Base-by-base conservation (phyloP, 164 flowering plant genomes). In the Vitis labrusca region DNA sequence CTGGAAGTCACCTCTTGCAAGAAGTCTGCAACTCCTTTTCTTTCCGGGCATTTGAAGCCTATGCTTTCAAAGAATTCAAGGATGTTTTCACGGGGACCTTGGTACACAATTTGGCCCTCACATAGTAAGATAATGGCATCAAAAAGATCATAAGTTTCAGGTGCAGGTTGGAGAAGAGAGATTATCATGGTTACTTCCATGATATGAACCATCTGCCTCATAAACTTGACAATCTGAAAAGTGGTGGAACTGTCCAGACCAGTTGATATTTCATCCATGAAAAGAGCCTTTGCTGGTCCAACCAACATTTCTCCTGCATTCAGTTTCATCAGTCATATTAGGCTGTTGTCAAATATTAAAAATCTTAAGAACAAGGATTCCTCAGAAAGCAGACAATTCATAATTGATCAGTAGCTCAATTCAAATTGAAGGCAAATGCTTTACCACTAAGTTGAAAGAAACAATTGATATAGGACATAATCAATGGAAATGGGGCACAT, bases 231-330 rank as follows among this genome's bases (percentile, higher is more conserved):
- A 54, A 89, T 86, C 71, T 89, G 85, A 69, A 79, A 89, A 11
- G 91, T 88, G 12, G 92, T 89, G 11, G 94, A 88, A 73, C 94
- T 89, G 73, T 89, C 94, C 50, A 89, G 66, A 10, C 94, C 92
- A 10, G 85, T 86, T 32, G 92, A 88, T 75, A 89, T 89, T 71
- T 85, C 92, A 61, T 88, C 92, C 91, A 88, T 88, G 78, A 84
- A 80, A 15, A 88, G 50, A 14, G 75, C 87, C 66, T 77, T 86
- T 50, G 91, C 89, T 44, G 91, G 89, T 66, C 92, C 91, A 59
- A 83, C 92, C 78, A 86, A 70, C 94, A 89, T 89, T 69, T 87
- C 91, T 10, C 91, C 91, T 81, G 80, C 74, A 77, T 66, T 51
- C 5, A 49, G 1, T 30, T 48, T 52, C 8, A 3, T 23, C 12